phyloP scores from a whole-genome alignment of 129 eudicot species.

The Gnaphalium uliginosum region DNA sequence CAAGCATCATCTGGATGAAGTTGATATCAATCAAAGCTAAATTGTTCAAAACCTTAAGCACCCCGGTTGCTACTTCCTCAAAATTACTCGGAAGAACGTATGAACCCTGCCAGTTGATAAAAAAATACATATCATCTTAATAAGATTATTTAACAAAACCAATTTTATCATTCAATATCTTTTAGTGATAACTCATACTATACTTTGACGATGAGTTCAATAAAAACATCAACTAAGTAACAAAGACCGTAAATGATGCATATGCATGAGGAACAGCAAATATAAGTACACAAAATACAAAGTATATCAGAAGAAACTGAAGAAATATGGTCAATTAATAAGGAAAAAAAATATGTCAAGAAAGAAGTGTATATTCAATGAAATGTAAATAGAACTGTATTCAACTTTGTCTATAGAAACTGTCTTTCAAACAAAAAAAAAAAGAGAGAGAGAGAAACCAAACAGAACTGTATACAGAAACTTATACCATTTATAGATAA shows the following conservation, averaged over 20 bases:
- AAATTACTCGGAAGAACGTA: conserved; percentile 87
- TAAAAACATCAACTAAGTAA: not conserved
- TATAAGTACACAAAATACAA: too few species aligned
- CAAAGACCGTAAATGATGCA: not conserved
- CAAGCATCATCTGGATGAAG: conserved; percentile 90
- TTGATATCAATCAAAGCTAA: conserved; percentile 72
- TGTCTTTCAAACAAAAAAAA: too few species aligned
- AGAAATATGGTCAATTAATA: too few species aligned
- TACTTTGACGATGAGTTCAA: not conserved
- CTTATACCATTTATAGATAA: not conserved
- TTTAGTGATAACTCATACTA: not conserved
- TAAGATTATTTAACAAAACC: not conserved
- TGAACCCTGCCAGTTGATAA: conserved; percentile 46
- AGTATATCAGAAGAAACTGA: too few species aligned
- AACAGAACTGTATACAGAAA: too few species aligned
- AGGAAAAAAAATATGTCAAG: too few species aligned
- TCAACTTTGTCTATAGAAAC: not conserved
- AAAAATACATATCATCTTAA: not conserved
- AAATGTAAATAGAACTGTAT: not conserved
- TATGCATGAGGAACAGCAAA: not conserved
- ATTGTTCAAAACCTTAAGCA: conserved; percentile 95
- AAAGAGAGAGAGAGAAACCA: too few species aligned
- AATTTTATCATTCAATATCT: not conserved
- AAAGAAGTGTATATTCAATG: not conserved
- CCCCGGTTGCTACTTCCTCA: conserved; percentile 95